Base-by-base conservation (phyloP, 495 filamentous ascomycete genomes). In the Daldinia loculata region DNA sequence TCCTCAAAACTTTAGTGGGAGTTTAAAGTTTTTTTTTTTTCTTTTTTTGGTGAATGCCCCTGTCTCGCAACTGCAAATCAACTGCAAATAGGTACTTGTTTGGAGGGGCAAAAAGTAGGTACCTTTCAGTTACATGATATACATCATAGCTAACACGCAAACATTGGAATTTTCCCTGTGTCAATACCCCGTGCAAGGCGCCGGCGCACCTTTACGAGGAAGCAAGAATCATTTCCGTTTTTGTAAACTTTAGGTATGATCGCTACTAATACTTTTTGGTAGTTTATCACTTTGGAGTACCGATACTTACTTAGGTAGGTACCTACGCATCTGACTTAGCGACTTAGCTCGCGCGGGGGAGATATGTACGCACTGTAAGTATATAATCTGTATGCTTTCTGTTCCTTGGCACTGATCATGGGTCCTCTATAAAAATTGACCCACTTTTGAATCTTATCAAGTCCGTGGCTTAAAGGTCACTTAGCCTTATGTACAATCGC, bases 381-480 rank as follows among this genome's bases (percentile, higher is more conserved):
- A 45, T 7, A 45, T 22, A 45, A 22, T 19, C n/a, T 17, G 43
- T 41, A 41, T 17, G 0, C 5, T 41, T 41, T 17, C 39, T n/a
- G 6, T 41, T 41, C 8, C 17, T 48, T 24, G 43, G 43, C 43
- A 41, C 15, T 17, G 39, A 41, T 41, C 39, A 22, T 51, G n/a
- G 8, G 17, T 17, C 41, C 17, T 9, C 4, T 48, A 3, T 17
- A 57, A 65, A 65, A 32, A 34, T 51, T 66, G 32, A 41, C 45
- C 63, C 63, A 53, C 63, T 9, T 66, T 24, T 27, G 6, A 56
- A 66, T 66, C 56, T 66, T 59, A 59, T 48, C 52, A 52, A 60
- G 41, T 24, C 30, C 32, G 15, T 29, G 45, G 48, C 22, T 29
- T 63, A 32, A 14, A 41, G 11, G 17, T 55, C 38, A 19, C 17